Evolutionary conservation across 139 green algal species (phyloP).

Genomic region (Pycnococcus provasolii): DNA sequence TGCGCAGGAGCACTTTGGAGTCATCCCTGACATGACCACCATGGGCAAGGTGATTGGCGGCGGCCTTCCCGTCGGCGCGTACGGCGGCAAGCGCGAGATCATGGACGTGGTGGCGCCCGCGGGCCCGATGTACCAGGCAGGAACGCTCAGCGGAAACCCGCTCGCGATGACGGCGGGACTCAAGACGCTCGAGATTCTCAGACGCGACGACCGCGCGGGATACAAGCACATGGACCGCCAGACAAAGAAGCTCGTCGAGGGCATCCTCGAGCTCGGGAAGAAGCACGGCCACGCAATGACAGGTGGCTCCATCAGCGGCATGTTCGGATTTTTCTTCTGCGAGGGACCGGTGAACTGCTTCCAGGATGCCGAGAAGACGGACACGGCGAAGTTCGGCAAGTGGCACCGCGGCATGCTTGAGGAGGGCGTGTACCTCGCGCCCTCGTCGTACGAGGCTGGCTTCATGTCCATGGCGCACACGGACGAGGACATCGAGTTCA

Average conservation of each 20-base stretch:
- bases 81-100: conserved; percentile 88
- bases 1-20: conserved; percentile 84
- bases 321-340: conserved; percentile 99
- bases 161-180: conserved; percentile 96
- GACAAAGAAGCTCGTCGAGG: conserved; percentile 55
- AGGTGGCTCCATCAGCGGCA: conserved; percentile 82
- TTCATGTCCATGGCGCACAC: conserved; percentile 92
- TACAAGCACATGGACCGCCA: conserved; percentile 91
- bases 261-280: conserved; percentile 69
- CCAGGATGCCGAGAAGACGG: conserved; percentile 72
- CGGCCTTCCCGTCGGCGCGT: conserved; percentile 92
- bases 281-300: conserved; percentile 78
- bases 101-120: conserved; percentile 95
- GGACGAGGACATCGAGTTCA: conserved; percentile 86
- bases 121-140: conserved; percentile 94
- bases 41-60: conserved; percentile 99
- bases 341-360: conserved; percentile 76
- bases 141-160: conserved; percentile 93
- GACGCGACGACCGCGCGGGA: conserved; percentile 47
- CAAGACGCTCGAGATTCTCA: conserved; percentile 96
- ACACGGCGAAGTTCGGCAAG: conserved; percentile 88
- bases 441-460: conserved; percentile 84
- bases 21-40: conserved; percentile 96
- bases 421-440: conserved; percentile 92
- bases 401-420: conserved; percentile 98